These are phyloP conservation scores for Myxozyma mucilagina DNA, from an alignment of 805 yeast species.

Conservation along the genomic window DNA sequence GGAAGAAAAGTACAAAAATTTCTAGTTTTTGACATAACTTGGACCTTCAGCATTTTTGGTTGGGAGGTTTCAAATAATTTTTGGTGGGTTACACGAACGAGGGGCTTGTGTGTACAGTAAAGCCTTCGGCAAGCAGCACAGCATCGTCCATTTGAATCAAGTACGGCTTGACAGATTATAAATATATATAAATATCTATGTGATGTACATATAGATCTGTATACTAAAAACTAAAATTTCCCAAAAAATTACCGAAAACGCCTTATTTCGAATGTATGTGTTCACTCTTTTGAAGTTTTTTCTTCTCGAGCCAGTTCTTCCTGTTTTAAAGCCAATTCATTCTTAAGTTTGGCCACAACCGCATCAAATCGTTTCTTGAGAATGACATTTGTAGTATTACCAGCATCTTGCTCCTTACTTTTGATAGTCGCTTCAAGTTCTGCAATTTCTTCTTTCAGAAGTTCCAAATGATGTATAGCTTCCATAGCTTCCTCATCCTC, in stretches of 20 bases:
- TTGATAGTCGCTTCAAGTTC: slow-evolving; percentile 79
- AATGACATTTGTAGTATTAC: slow-evolving; percentile 75
- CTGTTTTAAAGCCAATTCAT: slow-evolving; percentile 78
- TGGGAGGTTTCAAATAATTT: not conserved
- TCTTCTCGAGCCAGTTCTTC: slow-evolving; percentile 53
- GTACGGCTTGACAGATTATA: no score
- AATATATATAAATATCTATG: no score
- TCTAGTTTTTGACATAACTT: not conserved
- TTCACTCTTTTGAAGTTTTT: slow-evolving; percentile 6
- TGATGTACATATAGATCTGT: not conserved
- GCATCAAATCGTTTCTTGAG: slow-evolving; percentile 83
- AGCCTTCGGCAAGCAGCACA: no score
- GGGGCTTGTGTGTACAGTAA: not conserved
- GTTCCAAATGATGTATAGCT: slow-evolving; percentile 62
- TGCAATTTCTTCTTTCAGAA: slow-evolving; percentile 78
- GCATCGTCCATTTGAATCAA: no score
- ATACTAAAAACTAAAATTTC: not conserved
- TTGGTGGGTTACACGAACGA: slow-evolving; percentile 8
- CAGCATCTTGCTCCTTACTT: slow-evolving; percentile 70
- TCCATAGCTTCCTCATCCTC: slow-evolving; percentile 56
- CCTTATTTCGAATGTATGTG: not conserved
- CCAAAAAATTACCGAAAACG: not conserved
- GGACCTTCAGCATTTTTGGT: not conserved
- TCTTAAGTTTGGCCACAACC: slow-evolving; percentile 72
- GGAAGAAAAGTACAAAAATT: not conserved